Conservation (phyloP, 176 grass and related monocot species). For the Lolium rigidum region DNA sequence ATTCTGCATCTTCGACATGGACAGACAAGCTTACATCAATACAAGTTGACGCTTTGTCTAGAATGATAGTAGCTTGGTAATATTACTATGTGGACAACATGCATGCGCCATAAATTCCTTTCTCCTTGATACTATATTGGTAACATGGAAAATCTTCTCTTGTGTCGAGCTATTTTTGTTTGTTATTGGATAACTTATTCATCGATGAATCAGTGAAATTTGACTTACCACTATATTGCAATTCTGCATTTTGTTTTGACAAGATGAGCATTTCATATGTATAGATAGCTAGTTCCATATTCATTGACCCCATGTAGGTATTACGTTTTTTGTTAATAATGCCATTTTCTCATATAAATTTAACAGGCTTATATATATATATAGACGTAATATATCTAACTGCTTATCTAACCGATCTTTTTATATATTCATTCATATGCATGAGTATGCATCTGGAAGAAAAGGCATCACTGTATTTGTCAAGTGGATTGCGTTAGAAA, state of each 20-base stretch:
- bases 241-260: not conserved
- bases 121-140: too few relatives aligned
- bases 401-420: not conserved
- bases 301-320: not conserved
- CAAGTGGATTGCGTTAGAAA: not conserved
- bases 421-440: not conserved
- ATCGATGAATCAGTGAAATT: not conserved
- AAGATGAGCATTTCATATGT: not conserved
- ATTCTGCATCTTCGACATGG: not conserved
- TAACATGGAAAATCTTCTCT: not conserved
- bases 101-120: too few relatives aligned
- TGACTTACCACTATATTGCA: not conserved
- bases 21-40: not conserved
- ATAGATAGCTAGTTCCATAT: not conserved
- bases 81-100: not conserved
- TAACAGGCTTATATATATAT: not conserved
- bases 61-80: not conserved
- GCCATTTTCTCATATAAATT: not conserved
- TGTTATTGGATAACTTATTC: not conserved
- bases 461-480: not conserved
- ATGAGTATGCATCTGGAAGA: not conserved
- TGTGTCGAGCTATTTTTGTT: not conserved
- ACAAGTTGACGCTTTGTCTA: not conserved
- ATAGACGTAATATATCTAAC: not conserved
- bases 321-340: not conserved